Percentiles rank a stretch among this genome's conserved stretches.
Evolutionary conservation across 805 yeast genomes (phyloP).

Genomic region (Yamadazyma kitorensis): DNA sequence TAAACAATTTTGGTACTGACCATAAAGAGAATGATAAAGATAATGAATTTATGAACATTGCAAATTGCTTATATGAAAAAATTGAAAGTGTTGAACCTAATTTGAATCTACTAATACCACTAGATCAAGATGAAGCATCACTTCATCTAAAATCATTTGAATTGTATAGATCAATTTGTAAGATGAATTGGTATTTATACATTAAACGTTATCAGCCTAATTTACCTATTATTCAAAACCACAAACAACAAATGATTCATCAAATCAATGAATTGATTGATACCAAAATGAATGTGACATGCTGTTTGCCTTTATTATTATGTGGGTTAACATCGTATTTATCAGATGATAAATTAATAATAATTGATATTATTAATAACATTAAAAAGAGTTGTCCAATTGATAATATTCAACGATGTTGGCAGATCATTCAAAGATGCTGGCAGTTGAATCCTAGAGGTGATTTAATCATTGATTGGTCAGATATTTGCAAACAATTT

Average conservation of each 20-base stretch:
- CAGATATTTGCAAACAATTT: too few relatives aligned
- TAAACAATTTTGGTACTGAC: not conserved
- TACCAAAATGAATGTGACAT: conserved; percentile 6
- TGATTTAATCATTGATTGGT: too few relatives aligned
- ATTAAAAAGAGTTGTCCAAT: too few relatives aligned
- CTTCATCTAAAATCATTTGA: not conserved
- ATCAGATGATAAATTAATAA: too few relatives aligned
- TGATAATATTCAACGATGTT: too few relatives aligned
- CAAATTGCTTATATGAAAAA: too few relatives aligned
- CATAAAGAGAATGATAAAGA: not conserved
- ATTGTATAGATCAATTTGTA: not conserved
- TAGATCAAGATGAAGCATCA: not conserved
- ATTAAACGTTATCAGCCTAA: too few relatives aligned
- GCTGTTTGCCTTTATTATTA: conserved; percentile 17
- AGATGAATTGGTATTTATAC: too few relatives aligned
- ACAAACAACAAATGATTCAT: not conserved
- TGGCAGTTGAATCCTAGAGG: too few relatives aligned
- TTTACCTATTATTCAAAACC: not conserved
- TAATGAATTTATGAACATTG: not conserved
- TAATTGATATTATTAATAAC: too few relatives aligned
- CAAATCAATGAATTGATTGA: conserved; percentile 3
- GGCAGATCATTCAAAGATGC: too few relatives aligned
- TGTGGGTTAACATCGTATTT: conserved; percentile 15
- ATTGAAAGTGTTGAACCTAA: not conserved
- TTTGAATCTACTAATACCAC: not conserved